phyloP scores from a whole-genome alignment of 2,329 filamentous ascomycete genomes.

The Rosellinia necatrix region DNA sequence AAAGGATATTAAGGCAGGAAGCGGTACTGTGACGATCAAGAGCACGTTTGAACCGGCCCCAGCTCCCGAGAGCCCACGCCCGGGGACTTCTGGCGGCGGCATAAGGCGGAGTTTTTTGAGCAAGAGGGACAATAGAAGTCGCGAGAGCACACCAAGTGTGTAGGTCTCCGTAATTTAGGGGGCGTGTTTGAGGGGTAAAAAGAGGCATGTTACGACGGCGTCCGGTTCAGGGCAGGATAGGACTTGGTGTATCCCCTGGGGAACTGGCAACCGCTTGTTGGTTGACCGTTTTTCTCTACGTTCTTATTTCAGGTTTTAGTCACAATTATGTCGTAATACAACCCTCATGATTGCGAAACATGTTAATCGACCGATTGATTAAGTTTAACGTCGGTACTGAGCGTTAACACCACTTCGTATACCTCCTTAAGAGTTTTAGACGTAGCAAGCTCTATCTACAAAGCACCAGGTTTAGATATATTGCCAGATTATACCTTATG shows the following conservation, averaged over 20 bases:
- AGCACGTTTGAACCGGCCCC: constrained; percentile 66
- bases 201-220: constrained; percentile 5
- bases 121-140: constrained; percentile 34
- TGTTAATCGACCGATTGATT: too few species aligned
- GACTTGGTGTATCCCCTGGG: constrained; percentile 1
- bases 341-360: too few species aligned
- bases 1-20: constrained; percentile 75
- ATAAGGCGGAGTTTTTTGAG: constrained; percentile 38
- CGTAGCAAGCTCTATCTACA: too few species aligned
- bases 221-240: constrained; percentile 10
- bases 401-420: too few species aligned
- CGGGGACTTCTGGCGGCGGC: constrained; percentile 26
- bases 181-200: not conserved
- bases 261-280: not conserved
- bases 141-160: constrained; percentile 33
- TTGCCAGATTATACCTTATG: too few species aligned
- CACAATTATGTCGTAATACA: constrained; percentile 9
- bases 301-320: not conserved
- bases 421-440: too few species aligned
- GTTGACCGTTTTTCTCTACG: not conserved
- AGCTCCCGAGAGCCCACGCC: constrained; percentile 31
- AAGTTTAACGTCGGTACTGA: too few species aligned
- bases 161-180: not conserved
- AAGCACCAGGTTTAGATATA: too few species aligned
- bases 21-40: constrained; percentile 72